phyloP scores from a whole-genome alignment of 1,284 basidiomycete genomes.

The Anthracocystis setariae region DNA sequence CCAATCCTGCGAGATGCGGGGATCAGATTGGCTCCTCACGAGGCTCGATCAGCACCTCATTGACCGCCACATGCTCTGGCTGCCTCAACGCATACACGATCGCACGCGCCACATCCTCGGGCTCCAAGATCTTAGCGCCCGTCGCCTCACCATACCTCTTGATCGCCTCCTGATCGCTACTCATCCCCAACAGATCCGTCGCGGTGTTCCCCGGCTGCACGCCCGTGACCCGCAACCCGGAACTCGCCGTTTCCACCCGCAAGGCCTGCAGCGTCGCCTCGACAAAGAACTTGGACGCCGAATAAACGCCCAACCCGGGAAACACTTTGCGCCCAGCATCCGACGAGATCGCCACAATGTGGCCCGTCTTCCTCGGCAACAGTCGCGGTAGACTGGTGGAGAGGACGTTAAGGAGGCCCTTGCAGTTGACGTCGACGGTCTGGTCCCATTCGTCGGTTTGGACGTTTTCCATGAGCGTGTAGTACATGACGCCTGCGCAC shows the following conservation, averaged over 20 bases:
- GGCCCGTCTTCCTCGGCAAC: slow-evolving; percentile 52
- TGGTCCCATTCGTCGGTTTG: slow-evolving; percentile 62
- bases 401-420: slow-evolving; percentile 61
- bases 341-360: slow-evolving; percentile 66
- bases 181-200: slow-evolving; percentile 64
- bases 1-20: background rate
- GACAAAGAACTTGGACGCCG: slow-evolving; percentile 66
- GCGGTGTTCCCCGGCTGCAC: slow-evolving; percentile 65
- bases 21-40: slow-evolving; percentile 55
- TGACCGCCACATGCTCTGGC: slow-evolving; percentile 63
- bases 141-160: slow-evolving; percentile 64
- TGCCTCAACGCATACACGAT: slow-evolving; percentile 63
- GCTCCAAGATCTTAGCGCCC: slow-evolving; percentile 63
- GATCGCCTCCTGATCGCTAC: slow-evolving; percentile 61
- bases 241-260: slow-evolving; percentile 63
- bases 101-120: slow-evolving; percentile 60
- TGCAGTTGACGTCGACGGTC: slow-evolving; percentile 67
- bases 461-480: slow-evolving; percentile 64
- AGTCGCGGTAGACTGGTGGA: slow-evolving; percentile 56
- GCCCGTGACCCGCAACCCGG: slow-evolving; percentile 58
- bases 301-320: slow-evolving; percentile 65
- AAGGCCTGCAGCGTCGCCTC: slow-evolving; percentile 64
- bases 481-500: slow-evolving; percentile 67
- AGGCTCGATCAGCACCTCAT: slow-evolving; percentile 61
- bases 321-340: slow-evolving; percentile 66